Percentiles rank a stretch among this genome's conserved stretches.
phyloP scores from a whole-genome alignment of 768 basidiomycete genomes.

The Auriscalpium microsporum region DNA sequence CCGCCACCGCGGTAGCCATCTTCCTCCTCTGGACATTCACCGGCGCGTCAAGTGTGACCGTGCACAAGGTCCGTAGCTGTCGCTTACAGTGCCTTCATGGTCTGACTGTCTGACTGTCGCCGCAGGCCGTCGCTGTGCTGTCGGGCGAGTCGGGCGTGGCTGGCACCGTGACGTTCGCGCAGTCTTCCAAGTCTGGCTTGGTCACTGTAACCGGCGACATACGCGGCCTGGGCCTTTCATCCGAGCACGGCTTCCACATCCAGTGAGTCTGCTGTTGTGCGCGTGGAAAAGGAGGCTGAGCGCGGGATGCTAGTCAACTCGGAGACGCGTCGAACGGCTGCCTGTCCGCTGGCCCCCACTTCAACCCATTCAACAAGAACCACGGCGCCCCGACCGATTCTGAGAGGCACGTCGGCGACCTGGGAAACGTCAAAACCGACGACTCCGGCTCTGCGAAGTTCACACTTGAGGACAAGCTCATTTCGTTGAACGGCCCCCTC shows the following conservation, averaged over 20 bases:
- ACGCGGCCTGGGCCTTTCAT: constrained; percentile 46
- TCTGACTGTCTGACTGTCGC: not conserved
- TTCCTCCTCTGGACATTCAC: not conserved
- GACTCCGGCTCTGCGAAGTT: constrained; percentile 47
- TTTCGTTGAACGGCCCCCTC: constrained; percentile 59
- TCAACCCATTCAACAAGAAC: constrained; percentile 57
- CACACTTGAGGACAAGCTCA: constrained; percentile 46
- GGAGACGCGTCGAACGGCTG: constrained; percentile 67
- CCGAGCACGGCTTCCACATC: constrained; percentile 69
- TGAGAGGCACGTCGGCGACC: constrained; percentile 63
- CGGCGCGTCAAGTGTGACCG: not conserved
- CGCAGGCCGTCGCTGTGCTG: constrained; percentile 52
- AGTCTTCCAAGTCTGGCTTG: constrained; percentile 37
- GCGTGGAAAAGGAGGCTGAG: not conserved
- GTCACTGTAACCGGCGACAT: constrained; percentile 60
- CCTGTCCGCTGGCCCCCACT: constrained; percentile 63
- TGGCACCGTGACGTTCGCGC: constrained; percentile 62
- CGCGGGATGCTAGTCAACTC: constrained; percentile 25
- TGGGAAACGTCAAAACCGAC: constrained; percentile 68
- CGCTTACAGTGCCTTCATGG: not conserved
- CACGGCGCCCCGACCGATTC: constrained; percentile 57
- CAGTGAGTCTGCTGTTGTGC: constrained; percentile 42
- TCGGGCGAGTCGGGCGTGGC: constrained; percentile 49
- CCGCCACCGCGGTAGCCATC: not conserved
- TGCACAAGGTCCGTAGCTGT: not conserved